Evolutionary conservation across 169 alveolate species (phyloP), one percentile per base, ranked within the genome.

Genomic region (Plasmodium coatneyi): DNA sequence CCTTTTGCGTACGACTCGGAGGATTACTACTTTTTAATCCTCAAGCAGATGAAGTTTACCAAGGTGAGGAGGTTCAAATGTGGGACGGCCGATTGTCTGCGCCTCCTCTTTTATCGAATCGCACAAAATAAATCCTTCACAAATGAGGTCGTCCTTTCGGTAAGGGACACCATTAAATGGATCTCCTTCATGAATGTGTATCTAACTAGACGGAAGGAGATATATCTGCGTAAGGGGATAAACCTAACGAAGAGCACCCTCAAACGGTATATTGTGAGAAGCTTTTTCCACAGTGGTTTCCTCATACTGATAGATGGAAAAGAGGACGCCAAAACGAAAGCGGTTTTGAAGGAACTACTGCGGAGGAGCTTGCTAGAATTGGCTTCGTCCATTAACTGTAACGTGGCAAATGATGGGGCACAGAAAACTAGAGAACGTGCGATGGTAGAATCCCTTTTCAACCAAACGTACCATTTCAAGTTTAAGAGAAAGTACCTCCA

Each of bases 251-350:
- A 10, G 43, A 66, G 81, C 3, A 66, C 19, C 41, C 60, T 87
- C 34, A 87, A 79, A 87, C 14, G 49, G 43, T 80, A 39, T 22
- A 78, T 79, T 4, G 10, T 72, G 32, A 79, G 41, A 19, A 80
- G 92, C 3, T 91, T 80, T 56, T 91, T 80, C 32, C 95, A 91
- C 66, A 91, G 95, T 43, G 95, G 95, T 2, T 91, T 90, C 16
- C 22, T 91, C 36, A 91, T 91, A 32, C 41, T 91, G 28, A 81
- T 91, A 66, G 95, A 91, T 76, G 84, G 92, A 70, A 91, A 80
- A 60, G 95, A 91, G 49, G 92, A 70, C 39, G 9, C 71, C 60
- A 70, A 81, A 81, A 43, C 46, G 19, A 91, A 81, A 39, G 25
- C 71, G 32, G n/a, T 80, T 34, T 66, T 81, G 82, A 80, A 80